Evolutionary conservation across 148 eudicot genomes (phyloP), one percentile per base, ranked within the genome.

Genomic region (Chenopodium formosanum): DNA sequence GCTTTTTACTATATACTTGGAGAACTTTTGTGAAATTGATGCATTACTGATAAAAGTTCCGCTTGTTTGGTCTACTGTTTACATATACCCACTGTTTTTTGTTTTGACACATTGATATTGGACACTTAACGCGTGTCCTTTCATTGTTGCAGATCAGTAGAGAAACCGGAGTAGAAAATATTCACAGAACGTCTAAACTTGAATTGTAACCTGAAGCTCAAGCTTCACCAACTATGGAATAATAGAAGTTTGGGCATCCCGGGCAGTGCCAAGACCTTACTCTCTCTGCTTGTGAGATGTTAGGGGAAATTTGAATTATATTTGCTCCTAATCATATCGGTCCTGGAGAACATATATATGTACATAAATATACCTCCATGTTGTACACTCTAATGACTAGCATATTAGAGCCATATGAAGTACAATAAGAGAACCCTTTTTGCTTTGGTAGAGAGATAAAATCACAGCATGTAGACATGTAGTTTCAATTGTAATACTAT

Each of bases 131-230:
- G 27, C 31, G n/a, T 47, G 40, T 81, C 72, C 29, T 22, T 22
- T 65, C 37, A 31, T 44, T 22, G 16, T 31, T 81, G 79, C 90
- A 90, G 93, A 85, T 86, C 53, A 82, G 86, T 82, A 88, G 40
- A 82, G 81, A 82, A 79, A 80, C 81, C 31, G 64, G 79, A 75
- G 86, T 81, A 86, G 69, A 74, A 79, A 48, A 83, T 76, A 77
- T 83, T 81, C 65, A 62, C 44, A n/a, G 81, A 76, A 69, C 62
- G 64, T 77, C 83, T 68, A 25, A 52, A 16, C 52, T 65, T 10
- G 9, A 63, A 27, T 69, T 27, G 29, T n/a, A 50, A 53, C 56
- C 40, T 46, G 62, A 23, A 71, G 75, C 78, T 62, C 66, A 25
- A 27, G 37, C 56, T 72, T n/a, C 60, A 19, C 63, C 56, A 20